Base-by-base conservation (phyloP, 495 filamentous ascomycete genomes). In the Penicillium argentinense region DNA sequence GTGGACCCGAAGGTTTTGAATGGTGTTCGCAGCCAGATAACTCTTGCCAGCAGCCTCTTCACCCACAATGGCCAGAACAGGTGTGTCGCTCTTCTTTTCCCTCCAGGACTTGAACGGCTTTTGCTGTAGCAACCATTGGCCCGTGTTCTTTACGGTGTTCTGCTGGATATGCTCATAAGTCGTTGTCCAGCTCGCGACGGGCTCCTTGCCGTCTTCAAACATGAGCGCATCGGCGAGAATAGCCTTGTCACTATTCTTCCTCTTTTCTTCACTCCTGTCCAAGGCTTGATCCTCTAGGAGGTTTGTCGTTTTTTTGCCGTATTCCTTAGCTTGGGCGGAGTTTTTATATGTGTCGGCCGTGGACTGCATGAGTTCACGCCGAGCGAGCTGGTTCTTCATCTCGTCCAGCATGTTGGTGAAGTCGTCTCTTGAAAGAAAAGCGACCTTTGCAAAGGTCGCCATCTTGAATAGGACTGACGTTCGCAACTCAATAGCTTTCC, bases 11-110 rank as follows among this genome's bases (percentile, higher is more conserved):
- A 51, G 24, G 11, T 51, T 18, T 5, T 21, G 21, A 26, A 46
- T 39, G 18, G 41, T 22, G 27, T 32, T 23, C 3, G 48, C 40
- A 11, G 48, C 27, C 26, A 51, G 34, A 45, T 51, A 51, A 12
- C 33, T 51, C 27, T 51, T 51, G 2, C 48, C 48, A 13, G 48
- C 28, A 5, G 48, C 24, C 11, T 45, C 48, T n/a, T 8, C 11
- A 13, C 48, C 48, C 3, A 41, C 28, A 14, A 51, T 28, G n/a
- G 22, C 48, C 25, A 51, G 34, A 12, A 51, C 21, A n/a, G 48
- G 41, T 2, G 33, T 9, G 3, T 30, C 26, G 7, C 9, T 18
- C 13, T 38, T 39, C 6, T 23, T 11, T 9, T 32, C 34, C n/a
- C 9, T 26, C 48, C 48, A 51, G 4, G 21, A 1, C 14, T 29